Base-by-base conservation (phyloP, 164 flowering plant species). In the Nymphaea thermarum region DNA sequence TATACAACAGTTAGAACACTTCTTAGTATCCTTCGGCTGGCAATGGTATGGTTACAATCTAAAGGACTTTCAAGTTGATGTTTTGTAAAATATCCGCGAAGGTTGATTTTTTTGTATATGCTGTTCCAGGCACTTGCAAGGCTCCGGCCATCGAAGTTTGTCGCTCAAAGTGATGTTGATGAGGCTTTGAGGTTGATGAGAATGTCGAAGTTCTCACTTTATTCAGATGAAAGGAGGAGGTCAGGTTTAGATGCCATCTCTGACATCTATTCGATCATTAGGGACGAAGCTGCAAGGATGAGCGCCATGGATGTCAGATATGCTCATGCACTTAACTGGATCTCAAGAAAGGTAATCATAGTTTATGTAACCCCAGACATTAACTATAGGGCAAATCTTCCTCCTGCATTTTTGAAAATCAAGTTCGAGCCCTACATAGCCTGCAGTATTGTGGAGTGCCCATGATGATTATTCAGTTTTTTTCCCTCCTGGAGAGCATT, bases 161-260 rank as follows among this genome's bases (percentile, higher is more conserved):
- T 95, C 64, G 91, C 89, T 65, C 99, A 95, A 82, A 95, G 99
- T 77, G 99, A 95, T 77, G 97, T 95, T 69, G 99, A 95, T 70
- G 99, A 95, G 74, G 97, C 99, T 15, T 83, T 95, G 47, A 84
- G 99, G 77, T 72, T 92, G 75, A 95, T 95, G 96, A 98, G 92
- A 77, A 95, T 95, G 99, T 95, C 99, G 61, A 95, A 95, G 70
- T 92, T 90, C 78, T 95, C 98, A 36, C 76, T 95, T 71, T 92
- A 95, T 74, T 87, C 98, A 2, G 99, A 92, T 68, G 99, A 95
- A 43, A 88, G 94, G 25, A 93, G 83, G 77, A 86, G 68, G 77
- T 84, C 98, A 72, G 98, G 99, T 65, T 83, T 95, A 47, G 99
- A 95, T 85, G 96, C 99, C 57, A 90, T 95, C 60, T 95, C 99